These are phyloP conservation scores for Psilocybe azurescens DNA, from an alignment of 768 basidiomycete genomes.

Conservation along the genomic window DNA sequence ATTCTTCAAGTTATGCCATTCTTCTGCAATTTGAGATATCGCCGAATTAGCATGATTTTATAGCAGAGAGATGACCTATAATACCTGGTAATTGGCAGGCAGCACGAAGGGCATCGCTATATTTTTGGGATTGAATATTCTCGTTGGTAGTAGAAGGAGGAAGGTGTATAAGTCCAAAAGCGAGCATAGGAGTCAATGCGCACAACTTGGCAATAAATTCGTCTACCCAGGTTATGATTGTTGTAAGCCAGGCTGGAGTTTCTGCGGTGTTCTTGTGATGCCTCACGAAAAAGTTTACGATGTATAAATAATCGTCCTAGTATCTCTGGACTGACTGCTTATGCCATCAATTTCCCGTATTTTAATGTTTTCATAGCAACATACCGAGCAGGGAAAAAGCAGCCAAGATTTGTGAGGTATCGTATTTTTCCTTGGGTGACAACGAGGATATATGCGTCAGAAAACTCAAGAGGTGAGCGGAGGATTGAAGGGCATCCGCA, in stretches of 20 bases:
- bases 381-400: background rate
- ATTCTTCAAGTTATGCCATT: constrained; percentile 52
- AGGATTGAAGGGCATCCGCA: background rate
- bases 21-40: constrained; percentile 39
- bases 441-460: background rate
- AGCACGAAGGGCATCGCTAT: constrained; percentile 59
- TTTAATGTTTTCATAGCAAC: background rate
- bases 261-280: constrained; percentile 35
- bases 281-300: constrained; percentile 50
- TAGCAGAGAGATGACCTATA: constrained; percentile 1
- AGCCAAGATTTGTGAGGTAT: background rate
- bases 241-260: constrained; percentile 11
- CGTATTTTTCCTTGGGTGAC: background rate
- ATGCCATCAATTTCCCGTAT: background rate
- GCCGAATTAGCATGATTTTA: background rate
- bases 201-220: constrained; percentile 59
- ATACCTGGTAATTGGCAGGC: constrained; percentile 74
- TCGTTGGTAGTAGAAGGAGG: constrained; percentile 16
- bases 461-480: background rate
- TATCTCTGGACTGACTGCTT: constrained; percentile 16
- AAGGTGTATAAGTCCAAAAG: constrained; percentile 5
- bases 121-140: constrained; percentile 44
- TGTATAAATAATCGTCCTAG: constrained; percentile 53
- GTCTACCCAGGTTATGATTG: constrained; percentile 71
- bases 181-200: constrained; percentile 32